Evolutionary conservation across 2,329 filamentous ascomycete genomes (phyloP).

Genomic region (Verticillium dahliae): DNA sequence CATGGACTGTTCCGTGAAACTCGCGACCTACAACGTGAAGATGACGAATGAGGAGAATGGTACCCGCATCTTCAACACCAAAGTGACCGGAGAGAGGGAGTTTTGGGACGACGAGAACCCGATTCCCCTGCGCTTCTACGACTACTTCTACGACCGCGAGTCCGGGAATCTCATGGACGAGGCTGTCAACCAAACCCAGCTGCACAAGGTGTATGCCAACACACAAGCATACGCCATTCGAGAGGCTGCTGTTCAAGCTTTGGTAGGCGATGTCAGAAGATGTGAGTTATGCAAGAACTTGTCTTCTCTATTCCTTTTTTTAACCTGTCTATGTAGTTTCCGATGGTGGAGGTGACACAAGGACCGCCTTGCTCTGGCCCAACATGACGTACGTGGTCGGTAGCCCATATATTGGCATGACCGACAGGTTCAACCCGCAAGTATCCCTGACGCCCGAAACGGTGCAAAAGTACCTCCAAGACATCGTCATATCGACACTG

Average conservation of each 20-base stretch:
- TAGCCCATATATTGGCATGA: conserved; percentile 1
- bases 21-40: neutral
- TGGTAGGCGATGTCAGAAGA: neutral
- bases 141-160: neutral
- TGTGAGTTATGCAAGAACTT: neutral
- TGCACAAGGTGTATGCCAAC: neutral
- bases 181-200: neutral
- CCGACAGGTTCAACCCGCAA: neutral
- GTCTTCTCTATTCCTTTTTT: neutral
- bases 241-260: neutral
- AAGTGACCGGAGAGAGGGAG: neutral
- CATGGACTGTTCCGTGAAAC: neutral
- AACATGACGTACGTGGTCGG: neutral
- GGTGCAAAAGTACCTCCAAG: neutral
- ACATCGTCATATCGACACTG: neutral
- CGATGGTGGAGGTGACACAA: neutral
- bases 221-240: neutral
- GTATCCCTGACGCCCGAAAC: neutral
- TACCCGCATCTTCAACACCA: neutral
- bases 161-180: neutral
- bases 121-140: neutral
- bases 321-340: neutral
- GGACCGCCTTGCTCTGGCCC: neutral
- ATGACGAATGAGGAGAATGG: conserved; percentile 1
- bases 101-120: neutral